Evolutionary conservation across 2,329 filamentous ascomycete genomes (phyloP).

Genomic region (Hymenoscyphus linearis): DNA sequence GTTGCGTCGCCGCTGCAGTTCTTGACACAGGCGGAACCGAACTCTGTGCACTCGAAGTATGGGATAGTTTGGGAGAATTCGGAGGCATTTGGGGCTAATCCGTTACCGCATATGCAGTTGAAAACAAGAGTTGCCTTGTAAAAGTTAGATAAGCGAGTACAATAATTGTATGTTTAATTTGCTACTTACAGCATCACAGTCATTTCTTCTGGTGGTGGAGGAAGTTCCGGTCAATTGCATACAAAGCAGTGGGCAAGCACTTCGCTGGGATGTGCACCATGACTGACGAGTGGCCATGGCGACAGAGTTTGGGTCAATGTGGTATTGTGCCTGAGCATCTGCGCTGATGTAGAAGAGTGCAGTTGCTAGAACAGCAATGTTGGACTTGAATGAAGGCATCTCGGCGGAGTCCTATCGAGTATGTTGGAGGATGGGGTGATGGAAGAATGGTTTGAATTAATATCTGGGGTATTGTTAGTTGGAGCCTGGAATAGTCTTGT

Average conservation of each 20-base stretch:
- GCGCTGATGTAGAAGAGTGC: constrained; percentile 40
- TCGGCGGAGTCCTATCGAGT: constrained; percentile 1
- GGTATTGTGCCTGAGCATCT: constrained; percentile 49
- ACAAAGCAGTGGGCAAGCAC: constrained; percentile 69
- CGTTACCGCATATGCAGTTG: constrained; percentile 65
- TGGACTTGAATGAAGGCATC: constrained; percentile 51
- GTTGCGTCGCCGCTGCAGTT: constrained; percentile 50
- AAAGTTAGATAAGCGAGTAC: background rate
- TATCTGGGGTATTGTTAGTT: background rate
- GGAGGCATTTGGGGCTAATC: constrained; percentile 63
- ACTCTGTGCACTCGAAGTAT: constrained; percentile 70
- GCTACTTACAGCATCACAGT: constrained; percentile 60
- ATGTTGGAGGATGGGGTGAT: background rate
- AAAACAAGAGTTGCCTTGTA: constrained; percentile 56
- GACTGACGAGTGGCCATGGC: constrained; percentile 34
- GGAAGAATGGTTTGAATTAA: background rate
- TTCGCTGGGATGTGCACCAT: constrained; percentile 62
- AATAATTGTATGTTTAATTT: no score
- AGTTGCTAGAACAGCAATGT: constrained; percentile 41
- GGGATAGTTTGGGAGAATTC: constrained; percentile 75
- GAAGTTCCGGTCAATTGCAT: constrained; percentile 46
- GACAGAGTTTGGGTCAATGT: constrained; percentile 59
- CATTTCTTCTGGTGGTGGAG: constrained; percentile 50
- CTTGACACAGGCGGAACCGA: constrained; percentile 61
- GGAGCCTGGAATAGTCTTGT: background rate